Percentiles rank a stretch among this genome's conserved stretches.
Evolutionary conservation across 2,329 filamentous ascomycete species (phyloP).

Genomic region (Microsporum ferrugineum): DNA sequence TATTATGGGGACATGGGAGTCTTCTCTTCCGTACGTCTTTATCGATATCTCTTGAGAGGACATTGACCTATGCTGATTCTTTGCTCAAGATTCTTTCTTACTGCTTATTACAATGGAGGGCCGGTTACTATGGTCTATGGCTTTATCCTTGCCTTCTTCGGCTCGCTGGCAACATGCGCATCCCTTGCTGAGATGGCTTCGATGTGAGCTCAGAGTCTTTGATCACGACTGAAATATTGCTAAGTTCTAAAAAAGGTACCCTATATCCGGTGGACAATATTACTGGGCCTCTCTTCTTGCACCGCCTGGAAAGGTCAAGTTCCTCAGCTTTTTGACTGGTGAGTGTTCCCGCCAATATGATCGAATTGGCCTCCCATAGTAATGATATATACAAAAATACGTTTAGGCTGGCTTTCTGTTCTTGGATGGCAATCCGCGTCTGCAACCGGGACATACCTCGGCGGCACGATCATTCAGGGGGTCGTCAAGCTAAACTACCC

Average conservation of each 20-base stretch:
- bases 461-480: conserved; percentile 25
- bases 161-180: conserved; percentile 27
- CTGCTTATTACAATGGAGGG: conserved; percentile 28
- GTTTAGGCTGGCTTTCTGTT: conserved; percentile 22
- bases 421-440: conserved; percentile 23
- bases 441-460: conserved; percentile 18
- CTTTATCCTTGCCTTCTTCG: conserved; percentile 24
- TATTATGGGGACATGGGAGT: conserved; percentile 5
- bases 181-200: conserved; percentile 36
- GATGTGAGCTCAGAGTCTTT: conserved; percentile 23
- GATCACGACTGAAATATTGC: not conserved
- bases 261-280: conserved; percentile 32
- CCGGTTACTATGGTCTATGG: conserved; percentile 31
- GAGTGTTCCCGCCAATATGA: not conserved
- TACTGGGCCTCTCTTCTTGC: conserved; percentile 37
- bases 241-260: conserved; percentile 23
- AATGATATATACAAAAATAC: conserved; percentile 17
- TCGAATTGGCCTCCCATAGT: conserved; percentile 17
- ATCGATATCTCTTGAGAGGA: not conserved
- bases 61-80: not conserved
- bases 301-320: conserved; percentile 30
- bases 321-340: conserved; percentile 34
- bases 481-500: conserved; percentile 24
- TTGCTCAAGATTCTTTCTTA: conserved; percentile 17
- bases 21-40: not conserved